Evolutionary conservation across 345 rosid genomes (phyloP), one percentile per base, ranked within the genome.

Genomic region (Gossypium raimondii): DNA sequence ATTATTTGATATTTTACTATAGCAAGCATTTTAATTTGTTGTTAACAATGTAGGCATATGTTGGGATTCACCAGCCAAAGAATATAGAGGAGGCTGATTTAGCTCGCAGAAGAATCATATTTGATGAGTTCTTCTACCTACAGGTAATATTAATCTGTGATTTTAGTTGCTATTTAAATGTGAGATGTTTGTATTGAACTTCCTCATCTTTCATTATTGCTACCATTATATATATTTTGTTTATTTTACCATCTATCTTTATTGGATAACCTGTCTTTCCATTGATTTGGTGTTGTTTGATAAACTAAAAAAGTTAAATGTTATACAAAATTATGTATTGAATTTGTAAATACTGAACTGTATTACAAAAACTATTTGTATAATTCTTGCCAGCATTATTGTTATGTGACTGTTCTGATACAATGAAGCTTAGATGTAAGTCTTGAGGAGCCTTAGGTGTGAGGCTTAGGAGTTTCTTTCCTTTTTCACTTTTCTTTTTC

Each of bases 61-160:
- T 77, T 73, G 90, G 93, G 74, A 92, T 94, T 78, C 98, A 94
- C 82, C 89, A 83, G 79, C 98, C 98, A 24, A 89, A 86, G 81
- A 90, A 75, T 81, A 80, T 83, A 65, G 92, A 80, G 43, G 97
- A 94, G 80, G 95, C 98, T 72, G 95, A 92, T 85, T 84, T 85
- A 80, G 95, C 98, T 86, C 98, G 97, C 79, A 94, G 89, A 86
- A 88, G 98, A 77, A 87, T 92, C 72, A 87, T 92, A 79, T 94
- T 92, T 69, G 98, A 92, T 55, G 98, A 92, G 77, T 94, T 94
- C 83, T 91, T 94, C 86, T 92, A 92, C 79, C 81, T 94, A 74
- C 98, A 92, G 98, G 98, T 94, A 77, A 79, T 79, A 20, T 59
- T 75, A 24, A 27, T 62, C 68, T 62, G 7, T 55, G 14, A 62